A percentile compares a stretch with the other conserved stretches of the same genome.
Evolutionary conservation across 2,329 filamentous ascomycete genomes (phyloP).

Genomic region (Beauveria sp.): DNA sequence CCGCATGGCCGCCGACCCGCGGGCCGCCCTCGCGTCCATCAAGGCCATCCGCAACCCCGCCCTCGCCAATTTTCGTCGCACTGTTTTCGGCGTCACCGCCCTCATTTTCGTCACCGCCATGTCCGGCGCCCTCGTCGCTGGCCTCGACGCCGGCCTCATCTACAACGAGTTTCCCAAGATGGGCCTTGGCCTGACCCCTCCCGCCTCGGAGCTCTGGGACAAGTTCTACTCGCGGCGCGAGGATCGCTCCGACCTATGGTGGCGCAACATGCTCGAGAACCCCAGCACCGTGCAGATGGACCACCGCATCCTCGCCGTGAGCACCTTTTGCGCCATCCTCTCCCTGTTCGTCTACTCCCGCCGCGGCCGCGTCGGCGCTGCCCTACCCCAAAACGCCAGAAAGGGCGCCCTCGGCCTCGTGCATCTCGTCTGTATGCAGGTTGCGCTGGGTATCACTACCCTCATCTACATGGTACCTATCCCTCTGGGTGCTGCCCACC

Average conservation of each 20-base stretch:
- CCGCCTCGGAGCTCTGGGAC: conserved; percentile 74
- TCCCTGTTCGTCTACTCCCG: conserved; percentile 75
- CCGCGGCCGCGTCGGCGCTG: conserved; percentile 47
- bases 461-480: conserved; percentile 91
- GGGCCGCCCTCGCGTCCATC: conserved; percentile 52
- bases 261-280: conserved; percentile 97
- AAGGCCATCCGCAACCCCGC: conserved; percentile 56
- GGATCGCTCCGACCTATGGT: conserved; percentile 79
- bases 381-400: conserved; percentile 55
- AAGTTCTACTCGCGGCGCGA: conserved; percentile 73
- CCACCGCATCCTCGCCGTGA: conserved; percentile 84
- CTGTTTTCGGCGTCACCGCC: conserved; percentile 59
- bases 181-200: conserved; percentile 76
- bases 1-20: conserved; percentile 60
- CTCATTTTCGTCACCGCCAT: conserved; percentile 86
- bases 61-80: conserved; percentile 66
- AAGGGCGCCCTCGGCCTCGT: conserved; percentile 72
- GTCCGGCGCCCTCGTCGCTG: conserved; percentile 88
- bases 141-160: conserved; percentile 90
- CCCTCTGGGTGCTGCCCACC: conserved; percentile 80
- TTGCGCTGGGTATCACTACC: conserved; percentile 78
- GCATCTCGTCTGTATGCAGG: conserved; percentile 75
- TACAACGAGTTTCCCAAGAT: conserved; percentile 99
- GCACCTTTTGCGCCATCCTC: conserved; percentile 76
- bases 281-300: conserved; percentile 92